Base-by-base conservation (phyloP, 176 grass and related monocot genomes). In the Otatea glauca region DNA sequence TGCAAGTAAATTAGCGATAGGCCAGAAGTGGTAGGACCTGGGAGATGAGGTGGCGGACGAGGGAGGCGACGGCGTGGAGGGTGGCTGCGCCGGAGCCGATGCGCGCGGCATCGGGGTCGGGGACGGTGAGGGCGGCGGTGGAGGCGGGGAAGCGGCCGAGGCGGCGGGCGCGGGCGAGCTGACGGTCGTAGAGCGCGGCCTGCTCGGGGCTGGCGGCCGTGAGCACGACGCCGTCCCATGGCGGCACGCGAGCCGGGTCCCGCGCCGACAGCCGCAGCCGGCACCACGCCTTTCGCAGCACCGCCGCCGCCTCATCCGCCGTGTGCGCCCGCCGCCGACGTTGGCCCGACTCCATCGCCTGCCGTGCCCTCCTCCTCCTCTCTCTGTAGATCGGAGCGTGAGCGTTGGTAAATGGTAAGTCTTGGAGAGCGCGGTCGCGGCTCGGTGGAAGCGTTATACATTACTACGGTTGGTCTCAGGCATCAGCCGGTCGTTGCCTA, bases 51-150 rank as follows among this genome's bases (percentile, higher is more conserved):
- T 92, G 89, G 76, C 89, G 83, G 60, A 42, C 76, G 55, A 98
- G 89, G 44, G 89, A 83, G 16, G 47, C 72, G 63, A 98, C 69
- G 64, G 95, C 92, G 83, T 98, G 91, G 85, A 98, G 89, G 5
- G 95, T 98, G 80, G 95, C 95, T 39, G 92, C 95, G 67, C 95
- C 95, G 7, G 95, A 98, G 55, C 95, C 95, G 86, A 98, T 98
- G 72, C 95, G 95, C 5, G 92, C 89, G 76, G 59, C 92, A 21
- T 95, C 95, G 23, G 95, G 92, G 54, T 95, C 95, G 20, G 95
- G 92, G 49, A 98, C 91, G 43, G 92, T 89, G 43, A 98, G 83
- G 75, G 87, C 77, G 83, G 78, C 58, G 38, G 92, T 95, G 80
- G 85, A 93, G 64, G 87, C 21, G 11, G 96, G 73, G 85, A 95